Evolutionary conservation across 2,329 filamentous ascomycete genomes (phyloP).

Genomic region (Mariannaea sp.): DNA sequence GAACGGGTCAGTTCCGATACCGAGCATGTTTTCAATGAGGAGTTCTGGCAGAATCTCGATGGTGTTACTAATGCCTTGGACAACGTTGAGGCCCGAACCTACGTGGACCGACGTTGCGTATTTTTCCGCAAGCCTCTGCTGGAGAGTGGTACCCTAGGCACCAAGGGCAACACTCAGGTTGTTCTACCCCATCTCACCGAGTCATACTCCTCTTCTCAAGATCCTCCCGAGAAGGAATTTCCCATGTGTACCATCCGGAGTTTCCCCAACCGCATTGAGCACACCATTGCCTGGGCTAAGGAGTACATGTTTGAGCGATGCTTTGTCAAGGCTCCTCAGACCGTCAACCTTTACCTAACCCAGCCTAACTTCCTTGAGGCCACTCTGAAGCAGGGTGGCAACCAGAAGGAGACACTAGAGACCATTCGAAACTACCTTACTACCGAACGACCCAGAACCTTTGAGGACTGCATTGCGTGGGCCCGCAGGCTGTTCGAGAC

Average conservation of each 20-base stretch:
- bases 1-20: constrained; percentile 92
- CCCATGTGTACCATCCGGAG: constrained; percentile 97
- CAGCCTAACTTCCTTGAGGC: constrained; percentile 89
- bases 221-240: constrained; percentile 97
- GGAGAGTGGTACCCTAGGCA: constrained; percentile 96
- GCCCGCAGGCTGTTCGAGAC: constrained; percentile 92
- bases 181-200: constrained; percentile 90
- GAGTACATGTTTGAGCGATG: constrained; percentile 88
- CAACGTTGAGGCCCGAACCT: constrained; percentile 95
- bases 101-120: constrained; percentile 93
- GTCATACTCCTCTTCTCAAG: constrained; percentile 93
- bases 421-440: constrained; percentile 89
- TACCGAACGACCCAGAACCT: constrained; percentile 86
- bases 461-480: constrained; percentile 97
- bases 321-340: constrained; percentile 92
- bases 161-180: constrained; percentile 98
- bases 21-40: constrained; percentile 91
- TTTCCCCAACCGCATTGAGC: constrained; percentile 98
- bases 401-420: constrained; percentile 92
- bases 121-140: constrained; percentile 98
- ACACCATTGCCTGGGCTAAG: constrained; percentile 97
- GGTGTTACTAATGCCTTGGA: constrained; percentile 96
- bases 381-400: constrained; percentile 89
- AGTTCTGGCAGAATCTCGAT: constrained; percentile 86
- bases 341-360: constrained; percentile 90